Percentiles rank a stretch among this genome's conserved stretches.
phyloP scores from a whole-genome alignment of 139 green algal species.

The Chlamydomonas incerta region DNA sequence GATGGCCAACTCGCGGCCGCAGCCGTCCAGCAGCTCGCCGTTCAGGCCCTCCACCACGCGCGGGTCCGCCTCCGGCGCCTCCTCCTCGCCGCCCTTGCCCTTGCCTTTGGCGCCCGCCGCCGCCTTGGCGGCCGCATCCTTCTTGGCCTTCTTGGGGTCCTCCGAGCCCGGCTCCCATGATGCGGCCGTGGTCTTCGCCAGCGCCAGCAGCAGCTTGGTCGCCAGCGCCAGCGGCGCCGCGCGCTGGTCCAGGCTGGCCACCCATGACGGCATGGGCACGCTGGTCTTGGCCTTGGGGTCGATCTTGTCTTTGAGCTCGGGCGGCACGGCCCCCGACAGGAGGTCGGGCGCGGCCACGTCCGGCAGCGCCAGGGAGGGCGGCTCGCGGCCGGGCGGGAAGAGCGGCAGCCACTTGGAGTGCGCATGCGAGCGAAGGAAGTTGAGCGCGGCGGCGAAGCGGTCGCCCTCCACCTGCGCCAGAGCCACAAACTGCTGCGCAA shows the following conservation, averaged over 20 bases:
- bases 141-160: slow-evolving; percentile 37
- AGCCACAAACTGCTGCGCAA: slow-evolving; percentile 45
- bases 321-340: slow-evolving; percentile 37
- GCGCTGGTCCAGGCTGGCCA: slow-evolving; percentile 26
- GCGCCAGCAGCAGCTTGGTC: slow-evolving; percentile 12
- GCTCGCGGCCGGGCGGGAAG: slow-evolving; percentile 1
- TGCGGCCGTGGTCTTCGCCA: neutral
- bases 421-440: slow-evolving; percentile 41
- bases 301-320: slow-evolving; percentile 57
- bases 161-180: slow-evolving; percentile 17
- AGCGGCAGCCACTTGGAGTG: slow-evolving; percentile 21
- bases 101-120: neutral
- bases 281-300: slow-evolving; percentile 55
- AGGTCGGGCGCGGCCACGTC: slow-evolving; percentile 42
- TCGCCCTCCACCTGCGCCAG: slow-evolving; percentile 70
- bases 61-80: slow-evolving; percentile 23
- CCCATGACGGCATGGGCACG: slow-evolving; percentile 20
- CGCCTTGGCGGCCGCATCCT: slow-evolving; percentile 9
- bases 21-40: slow-evolving; percentile 42
- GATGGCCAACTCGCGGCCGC: slow-evolving; percentile 48
- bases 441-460: slow-evolving; percentile 52
- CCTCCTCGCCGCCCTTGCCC: slow-evolving; percentile 37
- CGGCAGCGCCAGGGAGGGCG: neutral
- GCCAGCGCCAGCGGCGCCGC: slow-evolving; percentile 22
- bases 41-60: slow-evolving; percentile 44